Base-by-base conservation (phyloP, 345 rosid genomes). In the Eucalyptus tenuipes region DNA sequence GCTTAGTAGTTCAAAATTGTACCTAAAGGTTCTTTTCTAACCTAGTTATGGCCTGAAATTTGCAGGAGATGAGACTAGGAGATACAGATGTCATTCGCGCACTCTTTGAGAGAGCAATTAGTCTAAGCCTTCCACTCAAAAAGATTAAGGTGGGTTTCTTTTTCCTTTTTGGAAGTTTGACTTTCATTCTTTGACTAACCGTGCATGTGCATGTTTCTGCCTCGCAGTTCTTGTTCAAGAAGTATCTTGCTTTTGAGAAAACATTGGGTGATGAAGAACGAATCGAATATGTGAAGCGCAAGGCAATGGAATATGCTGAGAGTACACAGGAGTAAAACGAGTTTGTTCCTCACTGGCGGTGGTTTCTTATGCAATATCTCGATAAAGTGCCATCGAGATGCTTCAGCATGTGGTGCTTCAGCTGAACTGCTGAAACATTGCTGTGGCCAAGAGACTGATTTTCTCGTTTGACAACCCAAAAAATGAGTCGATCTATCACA, bases 191-290 rank as follows among this genome's bases (percentile, higher is more conserved):
- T 88, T 53, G 89, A 48, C 80, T 59, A 44, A n/a, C 29, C 48
- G 66, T 57, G 24, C 88, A 42, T 44, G 44, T 44, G 13, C 27
- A 86, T 85, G 88, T 88, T 88, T 17, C 8, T 49, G 47, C 85
- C 25, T 88, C 88, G 90, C 96, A 97, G 99, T 98, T 96, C 91
- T 92, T 98, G 90, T 98, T 98, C 91, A 97, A 95, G 94, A 97
- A 97, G 93, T 98, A 93, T 90, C 95, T 97, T 3, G 94, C 91
- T 91, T 97, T 89, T 52, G 99, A 98, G 93, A 96, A 93, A 90
- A 90, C 94, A 49, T 40, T 11, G 29, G 97, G 95, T 8, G 96
- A 95, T 42, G 96, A 93, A 50, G 95, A 92, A 90, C 92, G 93
- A 86, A 90, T 95, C 3, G 95, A 95, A 89, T 92, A 91, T 33